phyloP scores from a whole-genome alignment of 345 rosid species.

The Theobroma cacao region DNA sequence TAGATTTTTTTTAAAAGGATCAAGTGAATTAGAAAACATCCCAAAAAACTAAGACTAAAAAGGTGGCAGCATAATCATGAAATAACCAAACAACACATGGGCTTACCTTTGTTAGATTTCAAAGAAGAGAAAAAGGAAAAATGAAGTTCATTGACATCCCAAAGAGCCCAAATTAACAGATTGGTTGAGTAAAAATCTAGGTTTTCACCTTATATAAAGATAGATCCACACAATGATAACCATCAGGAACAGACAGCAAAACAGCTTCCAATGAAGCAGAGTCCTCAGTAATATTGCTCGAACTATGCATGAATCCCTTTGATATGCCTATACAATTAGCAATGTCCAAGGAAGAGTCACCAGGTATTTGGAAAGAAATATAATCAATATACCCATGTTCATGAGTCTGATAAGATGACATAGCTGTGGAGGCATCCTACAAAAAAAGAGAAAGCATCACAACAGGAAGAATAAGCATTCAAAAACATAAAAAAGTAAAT shows the following conservation, averaged over 20 bases:
- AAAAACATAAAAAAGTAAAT: conserved; percentile 21
- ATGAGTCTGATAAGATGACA: conserved; percentile 28
- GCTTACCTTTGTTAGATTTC: background rate
- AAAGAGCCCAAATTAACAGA: background rate
- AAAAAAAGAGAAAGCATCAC: conserved; percentile 8
- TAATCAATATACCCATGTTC: conserved; percentile 54
- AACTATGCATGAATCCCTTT: conserved; percentile 49
- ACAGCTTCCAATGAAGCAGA: conserved; percentile 55
- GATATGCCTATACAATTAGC: conserved; percentile 59
- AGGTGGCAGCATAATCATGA: background rate
- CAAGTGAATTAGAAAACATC: conserved; percentile 4
- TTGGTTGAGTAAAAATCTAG: background rate
- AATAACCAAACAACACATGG: background rate
- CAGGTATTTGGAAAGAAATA: conserved; percentile 61
- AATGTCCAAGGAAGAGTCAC: conserved; percentile 41
- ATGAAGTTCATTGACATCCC: background rate
- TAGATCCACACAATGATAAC: conserved; percentile 67
- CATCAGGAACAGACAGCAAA: conserved; percentile 60
- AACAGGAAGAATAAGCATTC: background rate
- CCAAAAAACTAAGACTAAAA: background rate
- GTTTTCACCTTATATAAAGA: conserved; percentile 76
- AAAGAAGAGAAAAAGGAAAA: background rate
- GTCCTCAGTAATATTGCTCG: conserved; percentile 33
- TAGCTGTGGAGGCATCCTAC: conserved; percentile 42
- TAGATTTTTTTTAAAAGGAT: background rate